Evolutionary conservation across 1,284 basidiomycete species (phyloP).

Genomic region (Thecaphora thlaspeos): DNA sequence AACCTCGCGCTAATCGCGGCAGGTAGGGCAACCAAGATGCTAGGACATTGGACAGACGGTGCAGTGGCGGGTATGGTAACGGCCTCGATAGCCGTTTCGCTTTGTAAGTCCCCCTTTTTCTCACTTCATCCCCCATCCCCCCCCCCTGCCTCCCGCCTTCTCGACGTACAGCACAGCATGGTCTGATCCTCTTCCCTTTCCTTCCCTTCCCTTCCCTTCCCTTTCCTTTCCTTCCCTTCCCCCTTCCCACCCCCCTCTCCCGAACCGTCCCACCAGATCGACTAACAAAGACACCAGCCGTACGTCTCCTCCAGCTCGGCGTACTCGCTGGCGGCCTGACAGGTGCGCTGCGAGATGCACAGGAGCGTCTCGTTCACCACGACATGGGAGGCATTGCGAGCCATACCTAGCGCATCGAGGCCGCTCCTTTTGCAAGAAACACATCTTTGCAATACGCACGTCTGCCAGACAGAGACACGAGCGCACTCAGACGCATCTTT

Average conservation of each 20-base stretch:
- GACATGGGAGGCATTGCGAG: slow-evolving; percentile 31
- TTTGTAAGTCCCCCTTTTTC: slow-evolving; percentile 19
- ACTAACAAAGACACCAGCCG: slow-evolving; percentile 14
- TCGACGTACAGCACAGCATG: too few species aligned
- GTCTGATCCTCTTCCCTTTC: neutral
- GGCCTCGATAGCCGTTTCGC: slow-evolving; percentile 17
- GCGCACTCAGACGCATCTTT: too few species aligned
- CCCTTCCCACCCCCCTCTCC: neutral
- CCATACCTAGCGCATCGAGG: slow-evolving; percentile 9
- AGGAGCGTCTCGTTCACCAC: slow-evolving; percentile 18
- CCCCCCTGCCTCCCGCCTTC: neutral
- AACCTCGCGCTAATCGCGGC: neutral
- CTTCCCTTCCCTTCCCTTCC: neutral
- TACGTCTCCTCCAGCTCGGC: slow-evolving; percentile 25
- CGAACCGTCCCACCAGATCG: slow-evolving; percentile 4
- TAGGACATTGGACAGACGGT: slow-evolving; percentile 50
- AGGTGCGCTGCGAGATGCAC: slow-evolving; percentile 24
- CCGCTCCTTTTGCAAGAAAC: neutral
- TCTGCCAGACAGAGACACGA: too few species aligned
- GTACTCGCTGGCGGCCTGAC: slow-evolving; percentile 26
- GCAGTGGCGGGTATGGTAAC: slow-evolving; percentile 35
- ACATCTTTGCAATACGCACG: slow-evolving; percentile 1
- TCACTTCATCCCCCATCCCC: neutral
- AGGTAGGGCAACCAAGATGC: slow-evolving; percentile 6
- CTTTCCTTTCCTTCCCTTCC: neutral